phyloP scores from a whole-genome alignment of 192 early-diverging fungal genomes.

The Coemansia sp. region DNA sequence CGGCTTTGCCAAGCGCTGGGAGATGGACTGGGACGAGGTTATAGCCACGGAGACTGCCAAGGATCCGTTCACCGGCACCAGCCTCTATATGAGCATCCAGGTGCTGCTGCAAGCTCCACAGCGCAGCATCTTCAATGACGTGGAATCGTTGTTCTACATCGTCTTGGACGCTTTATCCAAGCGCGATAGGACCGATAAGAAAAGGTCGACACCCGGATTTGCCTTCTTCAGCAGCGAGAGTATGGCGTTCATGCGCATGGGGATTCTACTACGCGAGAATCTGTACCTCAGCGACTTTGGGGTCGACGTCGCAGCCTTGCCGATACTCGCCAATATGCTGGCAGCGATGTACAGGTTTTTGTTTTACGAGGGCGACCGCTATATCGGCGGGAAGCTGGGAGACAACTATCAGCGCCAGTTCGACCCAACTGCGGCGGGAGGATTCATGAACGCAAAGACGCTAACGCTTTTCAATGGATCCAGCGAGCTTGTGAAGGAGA shows the following conservation, averaged over 20 bases:
- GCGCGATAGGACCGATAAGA: not conserved
- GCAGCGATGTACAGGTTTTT: not conserved
- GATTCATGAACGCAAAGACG: not conserved
- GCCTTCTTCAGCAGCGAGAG: not conserved
- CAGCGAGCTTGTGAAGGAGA: not conserved
- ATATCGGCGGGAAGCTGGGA: not conserved
- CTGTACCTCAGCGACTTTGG: not conserved
- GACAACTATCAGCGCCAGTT: not conserved
- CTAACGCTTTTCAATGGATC: not conserved
- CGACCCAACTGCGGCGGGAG: not conserved
- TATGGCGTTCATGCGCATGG: not conserved
- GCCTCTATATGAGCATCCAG: constrained; percentile 7
- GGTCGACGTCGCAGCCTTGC: not conserved
- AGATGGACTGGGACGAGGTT: not conserved
- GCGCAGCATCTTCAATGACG: constrained; percentile 6
- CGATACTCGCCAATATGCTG: not conserved
- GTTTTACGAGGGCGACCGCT: not conserved
- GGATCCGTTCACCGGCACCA: not conserved
- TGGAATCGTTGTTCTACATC: constrained; percentile 1
- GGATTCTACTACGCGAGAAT: not conserved
- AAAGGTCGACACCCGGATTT: not conserved
- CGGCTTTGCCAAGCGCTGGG: not conserved
- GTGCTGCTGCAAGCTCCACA: not conserved
- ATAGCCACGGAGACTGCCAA: not conserved
- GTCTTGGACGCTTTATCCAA: not conserved